Percentiles rank a stretch among this genome's conserved stretches.
Evolutionary conservation across 805 yeast genomes (phyloP).

Genomic region (Wickerhamiella spandovensis): DNA sequence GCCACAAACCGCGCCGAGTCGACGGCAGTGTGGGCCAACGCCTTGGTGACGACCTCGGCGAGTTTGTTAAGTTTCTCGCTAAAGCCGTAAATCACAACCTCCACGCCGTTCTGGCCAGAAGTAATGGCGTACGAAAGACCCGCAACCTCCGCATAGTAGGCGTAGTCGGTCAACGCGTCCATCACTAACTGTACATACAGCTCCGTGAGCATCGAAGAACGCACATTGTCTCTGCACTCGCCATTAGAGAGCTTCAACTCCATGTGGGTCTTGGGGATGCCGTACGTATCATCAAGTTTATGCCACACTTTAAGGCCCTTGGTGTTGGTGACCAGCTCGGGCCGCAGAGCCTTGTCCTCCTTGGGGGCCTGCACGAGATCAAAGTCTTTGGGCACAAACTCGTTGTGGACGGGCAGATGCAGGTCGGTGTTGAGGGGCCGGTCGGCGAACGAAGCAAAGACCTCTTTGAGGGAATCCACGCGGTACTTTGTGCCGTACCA

Average conservation of each 20-base stretch:
- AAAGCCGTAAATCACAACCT: constrained; percentile 60
- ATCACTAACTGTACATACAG: constrained; percentile 58
- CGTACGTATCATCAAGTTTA: constrained; percentile 78
- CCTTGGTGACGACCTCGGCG: constrained; percentile 44
- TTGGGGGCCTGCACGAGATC: constrained; percentile 34
- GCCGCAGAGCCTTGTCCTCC: constrained; percentile 35
- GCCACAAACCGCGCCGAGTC: constrained; percentile 49
- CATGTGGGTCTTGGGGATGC: constrained; percentile 75
- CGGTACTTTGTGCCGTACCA: constrained; percentile 89
- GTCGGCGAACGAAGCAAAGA: constrained; percentile 17
- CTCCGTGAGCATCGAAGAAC: constrained; percentile 41
- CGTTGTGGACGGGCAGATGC: constrained; percentile 59
- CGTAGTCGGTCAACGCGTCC: constrained; percentile 60
- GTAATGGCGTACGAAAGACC: constrained; percentile 50
- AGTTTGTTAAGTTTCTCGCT: constrained; percentile 65
- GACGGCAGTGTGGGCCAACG: constrained; percentile 38
- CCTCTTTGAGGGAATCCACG: constrained; percentile 31
- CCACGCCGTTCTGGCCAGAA: constrained; percentile 56
- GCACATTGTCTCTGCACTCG: constrained; percentile 1
- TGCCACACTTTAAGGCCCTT: constrained; percentile 42
- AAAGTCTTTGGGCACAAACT: constrained; percentile 71
- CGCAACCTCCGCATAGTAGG: constrained; percentile 76
- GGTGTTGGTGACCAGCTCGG: constrained; percentile 42
- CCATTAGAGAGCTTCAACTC: constrained; percentile 52
- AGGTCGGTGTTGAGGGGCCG: constrained; percentile 23